A percentile compares a stretch with the other conserved stretches of the same genome.
These are phyloP conservation scores for Didymella keratinophila DNA, from an alignment of 2,329 filamentous ascomycete genomes.

Conservation along the genomic window DNA sequence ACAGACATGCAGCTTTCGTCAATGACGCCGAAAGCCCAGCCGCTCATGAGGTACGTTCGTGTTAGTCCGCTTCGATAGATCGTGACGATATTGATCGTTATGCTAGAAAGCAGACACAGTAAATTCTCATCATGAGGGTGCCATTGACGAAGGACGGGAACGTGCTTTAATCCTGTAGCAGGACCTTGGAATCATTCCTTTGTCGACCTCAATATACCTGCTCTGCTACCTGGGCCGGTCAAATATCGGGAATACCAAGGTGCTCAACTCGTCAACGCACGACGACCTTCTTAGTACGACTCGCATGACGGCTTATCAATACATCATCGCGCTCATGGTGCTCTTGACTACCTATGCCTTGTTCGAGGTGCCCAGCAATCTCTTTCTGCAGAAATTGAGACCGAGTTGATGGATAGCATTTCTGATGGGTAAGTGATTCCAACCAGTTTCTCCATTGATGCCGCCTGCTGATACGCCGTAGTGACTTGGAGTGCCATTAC, in stretches of 20 bases:
- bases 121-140: not conserved
- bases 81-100: not conserved
- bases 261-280: not conserved
- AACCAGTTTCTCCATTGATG: not conserved
- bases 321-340: not conserved
- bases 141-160: not conserved
- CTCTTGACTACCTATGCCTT: not conserved
- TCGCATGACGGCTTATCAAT: not conserved
- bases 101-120: not conserved
- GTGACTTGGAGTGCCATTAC: not conserved
- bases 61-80: not conserved
- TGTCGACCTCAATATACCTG: not conserved
- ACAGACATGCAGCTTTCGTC: not conserved
- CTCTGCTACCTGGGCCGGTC: not conserved
- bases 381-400: not conserved
- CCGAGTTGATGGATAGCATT: not conserved
- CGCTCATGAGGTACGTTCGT: not conserved
- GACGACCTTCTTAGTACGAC: not conserved
- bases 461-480: not conserved
- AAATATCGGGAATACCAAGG: not conserved
- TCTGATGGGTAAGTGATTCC: not conserved
- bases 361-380: constrained; percentile 1
- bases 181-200: not conserved
- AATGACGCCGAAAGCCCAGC: not conserved
- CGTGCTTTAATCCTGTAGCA: not conserved